A percentile compares a stretch with the other conserved stretches of the same genome.
phyloP scores from a whole-genome alignment of 192 early-diverging fungal genomes.

The Backusella macrospora region DNA sequence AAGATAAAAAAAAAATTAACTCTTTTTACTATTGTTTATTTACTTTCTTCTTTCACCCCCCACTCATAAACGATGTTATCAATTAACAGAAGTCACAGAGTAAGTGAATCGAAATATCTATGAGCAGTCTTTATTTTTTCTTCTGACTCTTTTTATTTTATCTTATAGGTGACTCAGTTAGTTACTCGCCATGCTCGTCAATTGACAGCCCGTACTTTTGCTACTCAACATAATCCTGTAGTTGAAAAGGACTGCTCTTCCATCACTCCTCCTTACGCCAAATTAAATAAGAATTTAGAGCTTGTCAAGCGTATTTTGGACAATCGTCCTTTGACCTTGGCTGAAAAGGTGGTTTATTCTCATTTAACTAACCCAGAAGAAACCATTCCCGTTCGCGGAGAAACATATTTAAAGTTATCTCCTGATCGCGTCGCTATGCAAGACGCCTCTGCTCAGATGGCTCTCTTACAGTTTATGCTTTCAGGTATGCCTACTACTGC shows the following conservation, averaged over 20 bases:
- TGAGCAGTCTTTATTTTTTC: too few species aligned
- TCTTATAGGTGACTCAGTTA: slow-evolving; percentile 10
- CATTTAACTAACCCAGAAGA: slow-evolving; percentile 77
- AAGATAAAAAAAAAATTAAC: slow-evolving; percentile 14
- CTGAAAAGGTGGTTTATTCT: slow-evolving; percentile 95
- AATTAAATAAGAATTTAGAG: slow-evolving; percentile 49
- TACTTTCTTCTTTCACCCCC: slow-evolving; percentile 14
- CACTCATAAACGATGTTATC: slow-evolving; percentile 14
- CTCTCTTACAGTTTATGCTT: slow-evolving; percentile 98
- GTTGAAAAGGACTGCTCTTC: slow-evolving; percentile 45
- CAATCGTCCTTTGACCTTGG: slow-evolving; percentile 76
- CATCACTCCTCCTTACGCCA: slow-evolving; percentile 57
- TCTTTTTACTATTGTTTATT: background rate
- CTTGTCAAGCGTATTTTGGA: slow-evolving; percentile 54
- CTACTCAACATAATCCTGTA: slow-evolving; percentile 36
- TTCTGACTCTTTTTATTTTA: too few species aligned
- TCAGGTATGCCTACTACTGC: slow-evolving; percentile 91
- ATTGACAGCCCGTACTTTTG: slow-evolving; percentile 19
- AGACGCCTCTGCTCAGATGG: slow-evolving; percentile 92
- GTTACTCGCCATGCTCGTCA: slow-evolving; percentile 2
- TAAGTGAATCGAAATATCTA: background rate
- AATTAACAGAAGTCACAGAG: slow-evolving; percentile 17
- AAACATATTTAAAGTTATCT: slow-evolving; percentile 88
- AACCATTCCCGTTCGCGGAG: slow-evolving; percentile 72
- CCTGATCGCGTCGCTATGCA: slow-evolving; percentile 99